Evolutionary conservation across 2,329 filamentous ascomycete species (phyloP).

Genomic region (Cercospora brassicicola): DNA sequence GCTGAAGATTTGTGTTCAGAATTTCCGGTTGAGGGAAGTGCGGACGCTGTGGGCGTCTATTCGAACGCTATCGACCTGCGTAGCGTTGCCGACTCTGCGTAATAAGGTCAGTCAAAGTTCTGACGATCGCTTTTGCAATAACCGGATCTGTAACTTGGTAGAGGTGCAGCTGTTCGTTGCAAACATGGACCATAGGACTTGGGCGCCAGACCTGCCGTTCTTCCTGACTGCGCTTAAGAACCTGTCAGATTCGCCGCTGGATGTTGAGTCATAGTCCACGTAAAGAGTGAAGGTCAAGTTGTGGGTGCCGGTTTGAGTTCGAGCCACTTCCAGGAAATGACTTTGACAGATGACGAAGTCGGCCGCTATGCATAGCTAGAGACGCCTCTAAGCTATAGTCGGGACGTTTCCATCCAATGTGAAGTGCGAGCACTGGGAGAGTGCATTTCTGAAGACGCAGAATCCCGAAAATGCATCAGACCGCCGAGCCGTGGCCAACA

Average conservation of each 20-base stretch:
- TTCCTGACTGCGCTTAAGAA: too few relatives aligned
- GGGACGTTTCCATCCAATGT: background rate
- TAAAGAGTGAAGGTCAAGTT: background rate
- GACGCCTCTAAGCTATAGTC: background rate
- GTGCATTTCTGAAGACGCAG: too few relatives aligned
- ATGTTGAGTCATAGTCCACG: background rate
- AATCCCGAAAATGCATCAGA: too few relatives aligned
- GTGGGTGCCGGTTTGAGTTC: background rate
- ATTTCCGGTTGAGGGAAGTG: background rate
- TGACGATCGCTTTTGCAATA: background rate
- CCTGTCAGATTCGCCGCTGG: background rate
- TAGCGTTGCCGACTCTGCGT: background rate
- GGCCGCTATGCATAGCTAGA: background rate
- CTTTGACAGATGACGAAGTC: background rate
- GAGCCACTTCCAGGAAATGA: background rate
- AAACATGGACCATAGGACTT: too few relatives aligned
- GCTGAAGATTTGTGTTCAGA: background rate
- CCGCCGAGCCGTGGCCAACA: too few relatives aligned
- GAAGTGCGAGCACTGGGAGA: too few relatives aligned
- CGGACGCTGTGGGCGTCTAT: background rate
- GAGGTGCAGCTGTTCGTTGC: background rate
- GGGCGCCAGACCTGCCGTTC: too few relatives aligned
- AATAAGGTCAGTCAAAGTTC: background rate
- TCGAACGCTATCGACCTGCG: background rate
- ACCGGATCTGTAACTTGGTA: background rate